Evolutionary conservation across 352 stramenopile genomes (phyloP).

Genomic region (Lagenidium giganteum): DNA sequence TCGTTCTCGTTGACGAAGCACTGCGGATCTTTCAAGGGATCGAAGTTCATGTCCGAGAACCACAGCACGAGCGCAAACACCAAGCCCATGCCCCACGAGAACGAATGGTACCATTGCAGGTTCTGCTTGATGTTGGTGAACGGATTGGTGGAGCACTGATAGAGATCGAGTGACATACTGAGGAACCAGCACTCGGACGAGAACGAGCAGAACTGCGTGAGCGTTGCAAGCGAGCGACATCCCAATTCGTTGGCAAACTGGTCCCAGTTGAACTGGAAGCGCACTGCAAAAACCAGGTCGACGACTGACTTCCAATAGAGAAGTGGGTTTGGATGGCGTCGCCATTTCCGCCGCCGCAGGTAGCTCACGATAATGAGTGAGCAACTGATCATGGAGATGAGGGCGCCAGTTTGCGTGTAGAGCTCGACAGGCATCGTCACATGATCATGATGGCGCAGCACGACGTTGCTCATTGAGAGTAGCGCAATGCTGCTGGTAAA

Average conservation of each 20-base stretch:
- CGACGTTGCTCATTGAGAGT: too few species aligned
- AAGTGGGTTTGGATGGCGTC: conserved; percentile 74
- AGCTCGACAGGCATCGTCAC: conserved; percentile 29
- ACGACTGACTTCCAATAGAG: conserved; percentile 80
- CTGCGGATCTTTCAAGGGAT: conserved; percentile 34
- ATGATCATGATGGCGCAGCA: too few species aligned
- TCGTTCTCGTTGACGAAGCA: conserved; percentile 78
- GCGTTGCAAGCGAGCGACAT: conserved; percentile 49
- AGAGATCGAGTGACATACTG: conserved; percentile 81
- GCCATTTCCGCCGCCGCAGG: conserved; percentile 57
- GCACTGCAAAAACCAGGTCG: conserved; percentile 69
- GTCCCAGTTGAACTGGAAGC: conserved; percentile 71
- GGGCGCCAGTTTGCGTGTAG: conserved; percentile 56
- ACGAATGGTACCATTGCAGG: conserved; percentile 63
- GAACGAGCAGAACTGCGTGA: conserved; percentile 74
- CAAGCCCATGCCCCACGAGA: conserved; percentile 59
- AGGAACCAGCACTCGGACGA: conserved; percentile 87
- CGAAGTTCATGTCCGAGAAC: conserved; percentile 44
- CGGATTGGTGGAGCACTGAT: conserved; percentile 82
- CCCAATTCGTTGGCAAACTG: conserved; percentile 36
- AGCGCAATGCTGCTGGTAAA: too few species aligned
- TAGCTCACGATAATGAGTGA: conserved; percentile 69
- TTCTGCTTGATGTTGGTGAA: conserved; percentile 83
- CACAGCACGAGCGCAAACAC: conserved; percentile 53
- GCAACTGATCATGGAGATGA: conserved; percentile 75